These are phyloP conservation scores for Reticulascus tulasneorum DNA, from an alignment of 2,329 filamentous ascomycete genomes.

Conservation along the genomic window DNA sequence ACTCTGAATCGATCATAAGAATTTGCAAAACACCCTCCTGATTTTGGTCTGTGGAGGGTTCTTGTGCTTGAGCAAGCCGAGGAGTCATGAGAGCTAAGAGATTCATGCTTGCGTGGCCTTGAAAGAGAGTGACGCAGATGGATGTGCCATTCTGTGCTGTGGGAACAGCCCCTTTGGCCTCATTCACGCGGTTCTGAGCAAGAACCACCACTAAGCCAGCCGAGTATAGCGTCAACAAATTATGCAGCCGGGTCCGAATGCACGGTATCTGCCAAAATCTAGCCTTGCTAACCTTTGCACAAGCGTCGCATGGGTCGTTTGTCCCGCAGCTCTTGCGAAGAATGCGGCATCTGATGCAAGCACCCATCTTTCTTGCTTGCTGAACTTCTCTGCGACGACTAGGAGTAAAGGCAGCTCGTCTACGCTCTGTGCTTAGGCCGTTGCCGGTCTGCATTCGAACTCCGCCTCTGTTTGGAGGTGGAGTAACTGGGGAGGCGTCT, in stretches of 20 bases:
- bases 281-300: conserved; percentile 58
- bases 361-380: conserved; percentile 60
- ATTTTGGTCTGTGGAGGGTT: conserved; percentile 5
- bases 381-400: conserved; percentile 61
- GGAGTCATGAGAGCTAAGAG: conserved; percentile 12
- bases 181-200: conserved; percentile 55
- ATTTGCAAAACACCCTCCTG: conserved; percentile 22
- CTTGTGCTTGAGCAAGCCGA: conserved; percentile 4
- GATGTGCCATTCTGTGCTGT: conserved; percentile 43
- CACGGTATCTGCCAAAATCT: conserved; percentile 64
- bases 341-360: conserved; percentile 63
- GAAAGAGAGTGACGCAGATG: conserved; percentile 13
- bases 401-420: conserved; percentile 31
- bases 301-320: conserved; percentile 59
- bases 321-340: conserved; percentile 64
- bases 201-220: conserved; percentile 61
- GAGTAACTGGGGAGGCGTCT: conserved; percentile 12
- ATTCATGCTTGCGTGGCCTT: conserved; percentile 13
- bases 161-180: conserved; percentile 45
- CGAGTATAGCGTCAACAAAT: conserved; percentile 60
- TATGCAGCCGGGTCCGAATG: conserved; percentile 57
- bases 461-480: conserved; percentile 35
- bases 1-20: conserved; percentile 58
- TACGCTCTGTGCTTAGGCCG: conserved; percentile 14
- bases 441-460: conserved; percentile 40